Percentiles rank a stretch among this genome's conserved stretches.
These are phyloP conservation scores for Colletotrichum tofieldiae DNA, from an alignment of 2,329 filamentous ascomycete species.

Conservation along the genomic window DNA sequence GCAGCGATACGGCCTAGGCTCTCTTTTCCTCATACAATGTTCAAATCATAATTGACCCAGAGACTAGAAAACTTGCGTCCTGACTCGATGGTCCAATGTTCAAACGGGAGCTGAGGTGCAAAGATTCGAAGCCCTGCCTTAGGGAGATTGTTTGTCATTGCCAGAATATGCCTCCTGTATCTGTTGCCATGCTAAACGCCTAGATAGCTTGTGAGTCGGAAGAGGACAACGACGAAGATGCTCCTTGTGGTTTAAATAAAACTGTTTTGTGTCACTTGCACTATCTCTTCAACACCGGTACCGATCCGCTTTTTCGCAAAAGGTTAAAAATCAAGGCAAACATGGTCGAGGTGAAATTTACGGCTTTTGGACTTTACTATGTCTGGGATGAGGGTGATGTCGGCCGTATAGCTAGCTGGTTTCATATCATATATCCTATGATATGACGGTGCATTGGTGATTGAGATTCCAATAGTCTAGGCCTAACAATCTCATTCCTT, in stretches of 20 bases:
- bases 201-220: neutral
- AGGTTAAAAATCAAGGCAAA: neutral
- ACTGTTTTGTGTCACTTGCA: neutral
- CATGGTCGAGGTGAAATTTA: neutral
- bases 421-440: neutral
- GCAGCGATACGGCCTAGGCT: neutral
- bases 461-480: neutral
- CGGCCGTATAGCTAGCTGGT: neutral
- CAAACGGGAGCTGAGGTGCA: neutral
- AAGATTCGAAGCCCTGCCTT: neutral
- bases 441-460: neutral
- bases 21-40: neutral
- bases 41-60: neutral
- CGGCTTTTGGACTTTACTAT: neutral
- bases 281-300: accelerated
- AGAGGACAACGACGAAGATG: neutral
- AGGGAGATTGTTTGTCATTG: neutral
- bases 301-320: neutral
- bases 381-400: neutral
- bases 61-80: neutral
- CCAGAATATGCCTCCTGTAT: neutral
- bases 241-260: neutral
- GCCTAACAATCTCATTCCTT: neutral
- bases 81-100: neutral
- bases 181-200: neutral